phyloP scores from a whole-genome alignment of 805 yeast genomes.

The Ogataea pini region DNA sequence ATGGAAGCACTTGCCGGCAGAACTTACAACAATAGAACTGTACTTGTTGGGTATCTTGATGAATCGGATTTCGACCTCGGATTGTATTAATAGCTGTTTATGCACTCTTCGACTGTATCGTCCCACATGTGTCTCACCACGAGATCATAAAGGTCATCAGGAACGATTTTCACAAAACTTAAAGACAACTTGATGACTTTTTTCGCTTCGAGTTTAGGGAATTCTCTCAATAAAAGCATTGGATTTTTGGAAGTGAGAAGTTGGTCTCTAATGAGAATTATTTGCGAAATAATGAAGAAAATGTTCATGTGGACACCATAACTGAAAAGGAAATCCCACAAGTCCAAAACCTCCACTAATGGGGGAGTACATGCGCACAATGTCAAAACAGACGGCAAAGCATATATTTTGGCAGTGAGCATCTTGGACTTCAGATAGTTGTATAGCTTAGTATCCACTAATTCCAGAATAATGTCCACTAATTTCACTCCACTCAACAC shows the following conservation, averaged over 20 bases:
- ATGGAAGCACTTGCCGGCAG: constrained; percentile 60
- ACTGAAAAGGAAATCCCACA: constrained; percentile 92
- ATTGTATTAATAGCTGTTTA: constrained; percentile 28
- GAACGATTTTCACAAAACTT: constrained; percentile 75
- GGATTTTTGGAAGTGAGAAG: constrained; percentile 66
- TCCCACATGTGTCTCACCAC: constrained; percentile 67
- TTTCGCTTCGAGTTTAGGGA: constrained; percentile 70
- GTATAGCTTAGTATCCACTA: constrained; percentile 72
- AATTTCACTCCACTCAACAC: constrained; percentile 74
- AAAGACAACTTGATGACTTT: constrained; percentile 77
- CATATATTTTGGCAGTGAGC: constrained; percentile 82
- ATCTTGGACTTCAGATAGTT: constrained; percentile 59
- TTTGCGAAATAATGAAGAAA: constrained; percentile 79
- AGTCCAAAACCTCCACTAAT: constrained; percentile 64
- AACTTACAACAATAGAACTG: constrained; percentile 64
- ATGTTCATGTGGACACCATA: constrained; percentile 89
- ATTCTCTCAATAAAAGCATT: constrained; percentile 69
- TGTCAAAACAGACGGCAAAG: constrained; percentile 80
- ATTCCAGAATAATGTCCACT: constrained; percentile 70
- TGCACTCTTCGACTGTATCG: constrained; percentile 32
- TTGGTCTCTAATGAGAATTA: constrained; percentile 64
- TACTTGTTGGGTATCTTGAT: constrained; percentile 62
- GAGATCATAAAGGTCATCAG: constrained; percentile 62
- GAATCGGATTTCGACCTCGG: constrained; percentile 56
- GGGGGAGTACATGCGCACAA: constrained; percentile 90